A percentile compares a stretch with the other conserved stretches of the same genome.
Conservation (phyloP, 2,329 filamentous ascomycete genomes). For the Hymenoscyphus fraxineus region DNA sequence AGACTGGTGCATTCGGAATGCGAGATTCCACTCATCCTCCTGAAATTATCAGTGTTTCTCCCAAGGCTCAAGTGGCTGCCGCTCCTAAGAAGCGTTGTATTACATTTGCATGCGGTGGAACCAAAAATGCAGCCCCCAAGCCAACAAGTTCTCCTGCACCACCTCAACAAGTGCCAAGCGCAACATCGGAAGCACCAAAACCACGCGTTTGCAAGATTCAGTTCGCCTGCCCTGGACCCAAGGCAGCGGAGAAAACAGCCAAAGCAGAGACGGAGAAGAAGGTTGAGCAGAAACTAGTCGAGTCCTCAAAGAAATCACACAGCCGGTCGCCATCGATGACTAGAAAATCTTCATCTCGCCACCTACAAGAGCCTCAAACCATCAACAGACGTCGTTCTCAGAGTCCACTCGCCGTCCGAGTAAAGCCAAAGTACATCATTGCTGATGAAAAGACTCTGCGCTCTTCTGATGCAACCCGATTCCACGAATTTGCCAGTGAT, state of each 20-base stretch:
- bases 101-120: conserved; percentile 76
- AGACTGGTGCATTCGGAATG: conserved; percentile 13
- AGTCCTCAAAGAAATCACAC: conserved; percentile 16
- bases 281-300: conserved; percentile 18
- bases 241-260: conserved; percentile 38
- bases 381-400: conserved; percentile 37
- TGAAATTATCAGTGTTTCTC: conserved; percentile 26
- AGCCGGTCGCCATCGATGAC: conserved; percentile 30
- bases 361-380: conserved; percentile 27
- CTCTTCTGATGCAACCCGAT: conserved; percentile 54
- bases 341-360: conserved; percentile 28
- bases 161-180: conserved; percentile 29
- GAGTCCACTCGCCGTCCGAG: conserved; percentile 39
- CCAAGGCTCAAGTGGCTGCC: conserved; percentile 53
- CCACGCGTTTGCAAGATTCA: conserved; percentile 64
- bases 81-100: conserved; percentile 82
- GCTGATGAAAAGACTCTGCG: conserved; percentile 31
- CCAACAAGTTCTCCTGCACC: conserved; percentile 34
- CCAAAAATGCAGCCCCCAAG: conserved; percentile 44
- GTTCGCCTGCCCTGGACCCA: conserved; percentile 66
- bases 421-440: conserved; percentile 34
- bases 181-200: conserved; percentile 37
- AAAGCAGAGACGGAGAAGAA: conserved; percentile 15
- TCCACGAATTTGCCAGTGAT: conserved; percentile 90
- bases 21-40: conserved; percentile 11